Conservation (phyloP, 2,329 filamentous ascomycete genomes). For the Ophiostoma pallidulum region DNA sequence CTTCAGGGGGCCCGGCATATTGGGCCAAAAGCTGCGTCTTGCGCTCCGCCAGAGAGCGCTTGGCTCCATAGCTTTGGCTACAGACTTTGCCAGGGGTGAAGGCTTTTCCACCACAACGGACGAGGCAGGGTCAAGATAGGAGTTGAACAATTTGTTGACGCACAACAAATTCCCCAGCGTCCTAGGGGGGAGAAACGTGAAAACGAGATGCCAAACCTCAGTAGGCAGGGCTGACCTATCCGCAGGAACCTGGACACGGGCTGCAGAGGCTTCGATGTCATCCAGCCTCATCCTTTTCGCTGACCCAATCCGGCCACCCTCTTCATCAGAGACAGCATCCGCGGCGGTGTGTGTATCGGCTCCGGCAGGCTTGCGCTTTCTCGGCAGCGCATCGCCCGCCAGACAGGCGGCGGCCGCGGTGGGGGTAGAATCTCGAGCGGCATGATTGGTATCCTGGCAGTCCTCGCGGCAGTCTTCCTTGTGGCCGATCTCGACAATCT, state of each 20-base stretch:
- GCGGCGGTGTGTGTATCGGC: background rate
- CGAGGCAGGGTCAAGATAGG: slow-evolving; percentile 44
- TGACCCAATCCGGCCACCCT: background rate
- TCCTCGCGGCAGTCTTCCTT: no score
- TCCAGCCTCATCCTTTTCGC: slow-evolving; percentile 24
- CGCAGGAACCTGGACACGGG: background rate
- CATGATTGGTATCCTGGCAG: no score
- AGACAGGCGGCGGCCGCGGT: slow-evolving; percentile 12
- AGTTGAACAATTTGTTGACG: slow-evolving; percentile 59
- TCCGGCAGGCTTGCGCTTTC: slow-evolving; percentile 22
- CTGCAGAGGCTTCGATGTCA: background rate
- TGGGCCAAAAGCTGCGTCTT: slow-evolving; percentile 53
- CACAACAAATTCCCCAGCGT: slow-evolving; percentile 55
- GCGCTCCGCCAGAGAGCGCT: slow-evolving; percentile 63
- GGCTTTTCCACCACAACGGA: slow-evolving; percentile 8
- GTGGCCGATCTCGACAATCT: no score
- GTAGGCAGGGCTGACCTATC: slow-evolving; percentile 37
- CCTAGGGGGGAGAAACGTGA: slow-evolving; percentile 55
- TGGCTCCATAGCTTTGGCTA: slow-evolving; percentile 34
- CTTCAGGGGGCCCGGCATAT: slow-evolving; percentile 59
- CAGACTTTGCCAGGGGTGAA: slow-evolving; percentile 20
- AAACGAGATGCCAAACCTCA: slow-evolving; percentile 62
- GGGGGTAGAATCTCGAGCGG: background rate
- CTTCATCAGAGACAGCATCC: no score
- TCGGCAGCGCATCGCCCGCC: slow-evolving; percentile 12